Evolutionary conservation across 371 early-diverging fungal species (phyloP), one percentile per base, ranked within the genome.

Genomic region (Actinomucor elegans): DNA sequence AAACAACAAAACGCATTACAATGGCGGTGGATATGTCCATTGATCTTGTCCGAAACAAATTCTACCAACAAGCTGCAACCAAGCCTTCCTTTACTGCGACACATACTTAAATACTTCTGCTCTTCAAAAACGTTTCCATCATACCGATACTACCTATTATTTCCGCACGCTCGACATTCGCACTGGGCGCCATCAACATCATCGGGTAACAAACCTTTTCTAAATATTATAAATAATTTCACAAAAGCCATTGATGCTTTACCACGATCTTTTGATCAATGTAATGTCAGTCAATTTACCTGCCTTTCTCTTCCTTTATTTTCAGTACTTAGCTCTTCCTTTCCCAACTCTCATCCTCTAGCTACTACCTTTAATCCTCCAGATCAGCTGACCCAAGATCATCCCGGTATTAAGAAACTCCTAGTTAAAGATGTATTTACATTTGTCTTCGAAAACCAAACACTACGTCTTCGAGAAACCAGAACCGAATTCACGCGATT

Each of bases 1-100:
- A 5, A 9, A 4, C 57, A 62, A 21, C 57, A 57, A 49, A 5
- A 11, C 1, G 36, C 53, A 17, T 24, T 62, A 3, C 63, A 57
- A 36, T 23, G 52, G 15, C 45, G 57, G 0, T 62, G 54, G 56
- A 35, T 62, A 5, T 18, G 31, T 15, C 57, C 49, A 20, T 21
- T 62, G 2, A n/a, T 36, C 8, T 18, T 36, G 4, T 18, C n/a
- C 17, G n/a, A n/a, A 4, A 4, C 18, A 4, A n/a, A n/a, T 17
- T 36, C 18, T 36, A n/a, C 36, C n/a, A n/a, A n/a, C n/a, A n/a
- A n/a, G n/a, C n/a, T n/a, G n/a, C n/a, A n/a, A n/a, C n/a, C n/a
- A n/a, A n/a, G n/a, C n/a, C n/a, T n/a, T n/a, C n/a, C n/a, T n/a
- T n/a, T n/a, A n/a, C n/a, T 34, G n/a, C n/a, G n/a, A n/a, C n/a